Conservation (phyloP, 2,329 filamentous ascomycete genomes). For the Neoarthrinium moseri region DNA sequence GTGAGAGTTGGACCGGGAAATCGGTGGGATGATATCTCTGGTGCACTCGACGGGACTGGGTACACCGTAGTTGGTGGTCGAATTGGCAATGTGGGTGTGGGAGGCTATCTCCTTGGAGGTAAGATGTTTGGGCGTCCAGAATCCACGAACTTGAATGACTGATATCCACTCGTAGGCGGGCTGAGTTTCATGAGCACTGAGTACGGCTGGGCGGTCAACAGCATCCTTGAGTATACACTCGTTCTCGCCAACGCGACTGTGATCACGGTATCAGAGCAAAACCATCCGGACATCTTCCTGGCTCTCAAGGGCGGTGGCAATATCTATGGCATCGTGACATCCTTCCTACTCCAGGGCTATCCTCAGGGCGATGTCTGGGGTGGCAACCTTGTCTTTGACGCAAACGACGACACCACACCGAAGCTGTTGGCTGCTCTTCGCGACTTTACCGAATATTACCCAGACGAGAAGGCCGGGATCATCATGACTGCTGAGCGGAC, state of each 20-base stretch:
- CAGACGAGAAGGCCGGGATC: constrained; percentile 58
- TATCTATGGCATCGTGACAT: constrained; percentile 53
- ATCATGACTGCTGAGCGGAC: constrained; percentile 56
- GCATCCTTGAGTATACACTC: constrained; percentile 46
- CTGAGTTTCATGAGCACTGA: constrained; percentile 50
- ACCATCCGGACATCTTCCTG: constrained; percentile 48
- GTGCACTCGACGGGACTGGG: constrained; percentile 36
- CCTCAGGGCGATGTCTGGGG: constrained; percentile 40
- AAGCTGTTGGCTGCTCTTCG: constrained; percentile 44
- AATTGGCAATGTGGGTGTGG: constrained; percentile 43
- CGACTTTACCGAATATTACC: constrained; percentile 57
- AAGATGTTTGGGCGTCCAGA: no score
- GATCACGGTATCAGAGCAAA: constrained; percentile 39
- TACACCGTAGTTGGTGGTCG: constrained; percentile 43
- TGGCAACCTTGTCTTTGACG: constrained; percentile 37
- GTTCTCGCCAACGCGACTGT: constrained; percentile 50
- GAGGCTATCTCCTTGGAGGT: constrained; percentile 52
- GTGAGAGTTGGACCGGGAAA: constrained; percentile 45
- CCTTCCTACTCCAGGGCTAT: constrained; percentile 41
- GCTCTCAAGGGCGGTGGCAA: constrained; percentile 56
- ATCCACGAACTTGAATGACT: no score
- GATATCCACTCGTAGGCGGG: constrained; percentile 1
- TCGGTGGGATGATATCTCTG: constrained; percentile 39
- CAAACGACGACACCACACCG: constrained; percentile 25
- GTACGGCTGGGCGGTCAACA: constrained; percentile 50